Evolutionary conservation across 352 stramenopile genomes (phyloP).

Genomic region (Globisporangium takayamanum): DNA sequence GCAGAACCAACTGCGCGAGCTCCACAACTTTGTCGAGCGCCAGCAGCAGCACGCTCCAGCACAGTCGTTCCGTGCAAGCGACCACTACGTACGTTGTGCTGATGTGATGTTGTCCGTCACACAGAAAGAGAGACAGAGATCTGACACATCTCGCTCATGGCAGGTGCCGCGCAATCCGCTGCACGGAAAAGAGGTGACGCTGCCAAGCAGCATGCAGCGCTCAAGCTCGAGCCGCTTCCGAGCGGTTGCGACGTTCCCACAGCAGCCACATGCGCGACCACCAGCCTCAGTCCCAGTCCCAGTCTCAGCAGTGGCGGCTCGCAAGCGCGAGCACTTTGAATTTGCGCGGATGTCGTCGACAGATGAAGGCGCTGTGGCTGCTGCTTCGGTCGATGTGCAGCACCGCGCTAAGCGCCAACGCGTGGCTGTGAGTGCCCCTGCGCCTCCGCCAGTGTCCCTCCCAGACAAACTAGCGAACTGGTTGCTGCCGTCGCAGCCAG

Average conservation of each 20-base stretch:
- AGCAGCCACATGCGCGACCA: neutral
- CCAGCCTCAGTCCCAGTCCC: neutral
- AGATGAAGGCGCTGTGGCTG: constrained; percentile 10
- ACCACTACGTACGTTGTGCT: constrained; percentile 4
- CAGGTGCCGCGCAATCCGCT: constrained; percentile 23
- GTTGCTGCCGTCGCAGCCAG: constrained; percentile 30
- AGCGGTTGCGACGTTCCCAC: constrained; percentile 30
- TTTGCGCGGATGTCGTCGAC: constrained; percentile 16
- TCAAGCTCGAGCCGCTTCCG: constrained; percentile 31
- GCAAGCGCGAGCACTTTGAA: constrained; percentile 31
- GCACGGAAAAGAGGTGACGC: constrained; percentile 37
- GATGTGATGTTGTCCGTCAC: no score
- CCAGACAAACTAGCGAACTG: constrained; percentile 50
- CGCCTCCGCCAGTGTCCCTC: constrained; percentile 34
- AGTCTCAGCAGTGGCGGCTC: constrained; percentile 2
- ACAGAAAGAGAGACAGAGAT: no score
- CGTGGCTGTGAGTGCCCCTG: constrained; percentile 21
- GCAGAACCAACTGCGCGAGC: constrained; percentile 55
- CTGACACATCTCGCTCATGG: no score
- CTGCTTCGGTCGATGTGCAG: constrained; percentile 7
- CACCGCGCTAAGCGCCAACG: constrained; percentile 36
- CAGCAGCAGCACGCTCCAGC: constrained; percentile 27
- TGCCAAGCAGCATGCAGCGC: constrained; percentile 14
- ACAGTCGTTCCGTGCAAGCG: constrained; percentile 7
- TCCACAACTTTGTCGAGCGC: constrained; percentile 43